phyloP scores from a whole-genome alignment of 495 filamentous ascomycete genomes.

The Hypoxylon lenormandii region DNA sequence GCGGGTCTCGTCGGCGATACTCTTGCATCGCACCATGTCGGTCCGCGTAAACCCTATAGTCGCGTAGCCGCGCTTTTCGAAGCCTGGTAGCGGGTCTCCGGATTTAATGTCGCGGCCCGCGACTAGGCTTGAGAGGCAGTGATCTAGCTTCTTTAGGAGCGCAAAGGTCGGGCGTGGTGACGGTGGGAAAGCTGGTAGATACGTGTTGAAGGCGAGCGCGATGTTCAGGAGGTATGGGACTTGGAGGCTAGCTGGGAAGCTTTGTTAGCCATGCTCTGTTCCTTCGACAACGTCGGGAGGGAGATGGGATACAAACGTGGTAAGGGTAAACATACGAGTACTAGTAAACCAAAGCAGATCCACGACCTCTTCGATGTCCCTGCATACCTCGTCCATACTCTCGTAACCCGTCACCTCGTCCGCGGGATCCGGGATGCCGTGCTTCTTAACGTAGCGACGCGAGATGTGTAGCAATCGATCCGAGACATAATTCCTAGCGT shows the following conservation, averaged over 20 bases:
- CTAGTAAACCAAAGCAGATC: constrained; percentile 85
- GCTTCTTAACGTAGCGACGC: constrained; percentile 79
- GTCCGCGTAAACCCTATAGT: constrained; percentile 67
- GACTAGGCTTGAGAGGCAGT: constrained; percentile 77
- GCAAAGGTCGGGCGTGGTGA: constrained; percentile 71
- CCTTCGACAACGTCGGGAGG: not conserved
- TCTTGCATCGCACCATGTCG: constrained; percentile 85
- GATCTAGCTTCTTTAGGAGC: constrained; percentile 79
- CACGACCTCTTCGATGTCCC: constrained; percentile 75
- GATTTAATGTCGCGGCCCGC: constrained; percentile 74
- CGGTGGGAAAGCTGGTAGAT: constrained; percentile 75
- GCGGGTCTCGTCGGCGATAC: constrained; percentile 76
- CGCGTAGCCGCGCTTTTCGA: constrained; percentile 64
- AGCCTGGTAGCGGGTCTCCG: constrained; percentile 73
- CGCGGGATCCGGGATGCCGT: constrained; percentile 65
- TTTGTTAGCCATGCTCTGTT: not conserved
- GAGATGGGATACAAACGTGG: not conserved
- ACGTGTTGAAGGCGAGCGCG: constrained; percentile 73
- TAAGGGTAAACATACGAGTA: constrained; percentile 71
- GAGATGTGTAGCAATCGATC: constrained; percentile 71
- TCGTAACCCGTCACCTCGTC: constrained; percentile 73
- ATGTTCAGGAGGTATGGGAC: constrained; percentile 83
- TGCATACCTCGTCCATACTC: constrained; percentile 73
- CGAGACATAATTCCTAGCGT: constrained; percentile 77
- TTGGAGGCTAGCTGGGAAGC: constrained; percentile 76